Base-by-base conservation (phyloP, 148 eudicot genomes). In the Diospyros kaki region DNA sequence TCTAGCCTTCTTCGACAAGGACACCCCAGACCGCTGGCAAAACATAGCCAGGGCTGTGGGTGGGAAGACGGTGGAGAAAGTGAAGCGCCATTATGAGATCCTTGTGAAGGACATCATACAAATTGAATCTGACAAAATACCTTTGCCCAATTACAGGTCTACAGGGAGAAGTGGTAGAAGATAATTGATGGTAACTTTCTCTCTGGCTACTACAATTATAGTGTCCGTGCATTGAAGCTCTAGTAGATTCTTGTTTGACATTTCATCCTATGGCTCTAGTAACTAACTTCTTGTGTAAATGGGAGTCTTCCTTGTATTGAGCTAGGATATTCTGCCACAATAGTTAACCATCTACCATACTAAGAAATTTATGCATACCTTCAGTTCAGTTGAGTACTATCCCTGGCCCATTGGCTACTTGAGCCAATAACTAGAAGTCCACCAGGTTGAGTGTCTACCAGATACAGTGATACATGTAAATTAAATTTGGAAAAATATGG, bases 21-120 rank as follows among this genome's bases (percentile, higher is more conserved):
- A 89, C 58, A 89, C 88, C 42, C 90, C 93, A 2, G 93, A 89
- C 73, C 84, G 93, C 5, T 89, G 93, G 93, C 88, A 86, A 7
- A 89, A 89, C 28, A 60, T 89, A 9, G 93, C 90, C 56, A 74
- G 82, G 75, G 87, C 86, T 11, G 87, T 89, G 18, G 83, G 83
- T 48, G 93, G 90, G 50, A 89, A 85, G 72, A 77, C 93, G 2
- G 83, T 67, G 0, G 93, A 89, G 74, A 88, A 89, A 65, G 90
- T 89, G 48, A 89, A 84, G 65, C 81, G 81, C 73, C 88, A 87
- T 55, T 89, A 89, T 48, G 86, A 87, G n/a, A 71, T 78, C 40
- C 88, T 89, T 14, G 69, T 80, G 55, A 77, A 71, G 69, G 93
- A 89, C 75, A 79, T 89, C 68, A 67, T 78, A 72, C 79, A 83